Percentiles rank a stretch among this genome's conserved stretches.
These are phyloP conservation scores for Kwoniella heveanensis DNA, from an alignment of 768 basidiomycete species.

Conservation along the genomic window DNA sequence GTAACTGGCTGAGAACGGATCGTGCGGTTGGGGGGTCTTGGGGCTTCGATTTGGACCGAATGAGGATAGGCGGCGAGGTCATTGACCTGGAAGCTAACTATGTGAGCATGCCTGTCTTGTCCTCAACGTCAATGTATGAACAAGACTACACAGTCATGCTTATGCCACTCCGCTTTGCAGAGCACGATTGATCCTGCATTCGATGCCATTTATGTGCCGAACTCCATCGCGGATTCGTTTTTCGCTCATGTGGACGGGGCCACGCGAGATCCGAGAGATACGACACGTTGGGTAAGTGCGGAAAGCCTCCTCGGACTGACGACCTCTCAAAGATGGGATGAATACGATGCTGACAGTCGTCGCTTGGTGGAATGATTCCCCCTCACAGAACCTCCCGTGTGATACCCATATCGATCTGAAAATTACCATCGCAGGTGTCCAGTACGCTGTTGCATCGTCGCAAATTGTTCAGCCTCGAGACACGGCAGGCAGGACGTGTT, in stretches of 20 bases:
- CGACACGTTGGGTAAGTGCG: conserved; percentile 46
- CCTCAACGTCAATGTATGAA: too few relatives aligned
- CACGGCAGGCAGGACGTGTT: conserved; percentile 35
- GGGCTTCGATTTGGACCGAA: conserved; percentile 38
- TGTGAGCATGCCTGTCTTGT: conserved; percentile 25
- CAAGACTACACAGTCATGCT: too few relatives aligned
- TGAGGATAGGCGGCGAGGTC: conserved; percentile 34
- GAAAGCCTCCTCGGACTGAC: too few relatives aligned
- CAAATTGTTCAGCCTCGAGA: conserved; percentile 41
- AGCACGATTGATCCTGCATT: conserved; percentile 49
- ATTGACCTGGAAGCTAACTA: conserved; percentile 29
- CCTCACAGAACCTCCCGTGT: conserved; percentile 51
- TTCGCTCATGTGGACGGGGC: conserved; percentile 35
- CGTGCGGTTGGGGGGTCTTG: conserved; percentile 36
- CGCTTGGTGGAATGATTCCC: too few relatives aligned
- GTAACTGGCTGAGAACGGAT: conserved; percentile 47
- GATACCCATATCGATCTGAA: conserved; percentile 44
- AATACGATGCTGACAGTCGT: too few relatives aligned
- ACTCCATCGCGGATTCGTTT: conserved; percentile 35
- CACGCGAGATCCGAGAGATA: conserved; percentile 28
- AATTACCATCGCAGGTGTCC: conserved; percentile 32
- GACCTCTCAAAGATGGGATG: too few relatives aligned
- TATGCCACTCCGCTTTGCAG: conserved; percentile 29
- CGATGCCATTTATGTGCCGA: conserved; percentile 47
- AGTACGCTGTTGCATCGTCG: conserved; percentile 43